A percentile compares a stretch with the other conserved stretches of the same genome.
Conservation (phyloP, 139 green algal species). For the Volvox reticuliferus region DNA sequence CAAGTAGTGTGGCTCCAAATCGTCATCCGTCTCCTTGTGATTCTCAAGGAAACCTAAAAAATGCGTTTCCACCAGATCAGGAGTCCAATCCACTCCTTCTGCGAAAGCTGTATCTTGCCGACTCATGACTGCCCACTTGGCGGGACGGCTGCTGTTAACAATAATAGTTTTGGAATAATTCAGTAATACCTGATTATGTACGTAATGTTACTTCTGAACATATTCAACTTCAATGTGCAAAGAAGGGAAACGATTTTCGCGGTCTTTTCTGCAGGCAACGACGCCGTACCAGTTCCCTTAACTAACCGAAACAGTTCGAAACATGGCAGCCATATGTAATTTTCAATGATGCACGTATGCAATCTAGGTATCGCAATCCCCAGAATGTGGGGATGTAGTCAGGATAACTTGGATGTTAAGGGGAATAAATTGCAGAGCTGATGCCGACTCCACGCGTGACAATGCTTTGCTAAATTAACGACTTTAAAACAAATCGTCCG, state of each 20-base stretch:
- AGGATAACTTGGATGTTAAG: too few species aligned
- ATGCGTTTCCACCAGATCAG: background rate
- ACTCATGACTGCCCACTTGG: background rate
- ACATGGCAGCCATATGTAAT: background rate
- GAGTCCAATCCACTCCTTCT: conserved; percentile 4
- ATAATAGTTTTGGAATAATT: background rate
- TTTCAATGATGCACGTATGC: too few species aligned
- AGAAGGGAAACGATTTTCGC: background rate
- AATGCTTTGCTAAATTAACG: too few species aligned
- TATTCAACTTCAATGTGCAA: background rate
- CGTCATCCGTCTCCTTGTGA: background rate
- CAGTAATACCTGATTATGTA: too few species aligned
- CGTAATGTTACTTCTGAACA: too few species aligned
- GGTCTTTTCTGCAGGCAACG: background rate
- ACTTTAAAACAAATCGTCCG: too few species aligned
- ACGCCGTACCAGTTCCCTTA: too few species aligned
- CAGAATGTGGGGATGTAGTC: too few species aligned
- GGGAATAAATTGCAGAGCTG: too few species aligned
- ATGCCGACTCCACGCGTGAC: too few species aligned
- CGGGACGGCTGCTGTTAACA: background rate
- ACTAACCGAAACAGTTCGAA: background rate
- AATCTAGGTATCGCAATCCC: too few species aligned
- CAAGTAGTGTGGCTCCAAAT: conserved; percentile 1
- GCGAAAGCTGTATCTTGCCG: conserved; percentile 1
- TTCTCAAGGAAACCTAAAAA: conserved; percentile 26